Base-by-base conservation (phyloP, 306 rosid genomes). In the Prunus campanulata region DNA sequence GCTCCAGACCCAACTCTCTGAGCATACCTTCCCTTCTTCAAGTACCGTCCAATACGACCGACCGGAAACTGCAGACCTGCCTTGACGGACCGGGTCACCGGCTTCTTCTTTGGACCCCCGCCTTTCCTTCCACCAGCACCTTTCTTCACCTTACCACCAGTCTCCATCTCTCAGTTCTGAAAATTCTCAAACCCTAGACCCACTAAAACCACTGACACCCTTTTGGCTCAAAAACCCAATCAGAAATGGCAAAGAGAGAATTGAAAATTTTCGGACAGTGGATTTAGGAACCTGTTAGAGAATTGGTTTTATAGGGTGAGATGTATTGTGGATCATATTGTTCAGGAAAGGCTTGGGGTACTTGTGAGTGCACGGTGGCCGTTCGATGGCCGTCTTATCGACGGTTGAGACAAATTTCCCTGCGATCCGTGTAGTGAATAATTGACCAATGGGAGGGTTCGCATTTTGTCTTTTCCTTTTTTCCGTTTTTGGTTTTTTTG, bases 11-110 rank as follows among this genome's bases (percentile, higher is more conserved):
- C 96, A 0, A 88, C 88, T 51, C 96, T 89, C 69, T 81, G 83
- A 1, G 96, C 68, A 39, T 90, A 90, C 11, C 96, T 48, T 0
- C 96, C 96, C 42, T 90, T 85, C 87, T 90, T 90, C 79, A 90
- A 70, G 78, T 86, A 90, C 0, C 96, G 87, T 0, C 93, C 96
- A n/a, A 90, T 86, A n/a, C 96, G 80, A 19, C 96, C 96, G 8
- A 90, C 96, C 11, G 96, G 96, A 35, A 90, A 90, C 47, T 90
- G 96, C 19, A 90, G 88, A 14, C 96, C 96, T 20, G 96, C 91
- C 44, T 80, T 90, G 12, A 83, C 82, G 27, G 96, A 90, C 54
- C 88, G 79, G 0, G 96, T 78, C 13, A 90, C 93, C 0, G 96
- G 71, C 86, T 90, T 90, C 93, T 90, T 90, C 88, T 85, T 90